Percentiles rank a stretch among this genome's conserved stretches.
These are phyloP conservation scores for Lactarius deliciosus DNA, from an alignment of 768 basidiomycete genomes.

Conservation along the genomic window DNA sequence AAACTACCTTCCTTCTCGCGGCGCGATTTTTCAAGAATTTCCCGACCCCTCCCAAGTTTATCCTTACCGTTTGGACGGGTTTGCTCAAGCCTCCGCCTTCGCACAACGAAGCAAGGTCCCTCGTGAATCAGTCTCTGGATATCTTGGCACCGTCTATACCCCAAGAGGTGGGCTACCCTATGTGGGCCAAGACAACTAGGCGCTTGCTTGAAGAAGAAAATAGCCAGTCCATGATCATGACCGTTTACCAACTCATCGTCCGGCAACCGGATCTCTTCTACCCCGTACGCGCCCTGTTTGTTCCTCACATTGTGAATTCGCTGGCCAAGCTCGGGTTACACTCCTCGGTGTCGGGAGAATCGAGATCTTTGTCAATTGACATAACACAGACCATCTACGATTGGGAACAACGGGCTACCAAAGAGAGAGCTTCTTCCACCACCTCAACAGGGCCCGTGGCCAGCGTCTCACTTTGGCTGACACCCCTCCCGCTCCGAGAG, in stretches of 20 bases:
- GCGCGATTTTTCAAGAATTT: slow-evolving; percentile 91
- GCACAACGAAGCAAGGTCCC: slow-evolving; percentile 70
- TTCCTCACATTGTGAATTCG: slow-evolving; percentile 90
- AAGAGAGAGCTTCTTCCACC: slow-evolving; percentile 23
- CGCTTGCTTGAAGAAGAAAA: slow-evolving; percentile 88
- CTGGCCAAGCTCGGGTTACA: slow-evolving; percentile 86
- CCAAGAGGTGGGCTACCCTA: slow-evolving; percentile 56
- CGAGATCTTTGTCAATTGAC: slow-evolving; percentile 85
- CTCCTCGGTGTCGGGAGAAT: slow-evolving; percentile 67
- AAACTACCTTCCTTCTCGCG: slow-evolving; percentile 86
- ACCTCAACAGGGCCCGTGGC: slow-evolving; percentile 12
- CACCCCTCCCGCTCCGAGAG: slow-evolving; percentile 79
- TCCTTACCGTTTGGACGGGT: slow-evolving; percentile 87
- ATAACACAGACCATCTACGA: slow-evolving; percentile 87
- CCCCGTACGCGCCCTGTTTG: slow-evolving; percentile 87
- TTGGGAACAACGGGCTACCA: slow-evolving; percentile 77
- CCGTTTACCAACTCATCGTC: slow-evolving; percentile 89
- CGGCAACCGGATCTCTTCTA: slow-evolving; percentile 91
- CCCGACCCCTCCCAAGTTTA: slow-evolving; percentile 88
- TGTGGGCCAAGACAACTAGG: slow-evolving; percentile 87
- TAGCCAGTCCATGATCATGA: slow-evolving; percentile 63
- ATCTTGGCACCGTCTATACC: slow-evolving; percentile 83
- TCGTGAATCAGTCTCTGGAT: slow-evolving; percentile 83
- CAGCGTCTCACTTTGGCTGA: slow-evolving; percentile 52
- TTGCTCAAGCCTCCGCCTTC: slow-evolving; percentile 67